A percentile compares a stretch with the other conserved stretches of the same genome.
Conservation (phyloP, 768 basidiomycete species). For the Asterophora parasitica region DNA sequence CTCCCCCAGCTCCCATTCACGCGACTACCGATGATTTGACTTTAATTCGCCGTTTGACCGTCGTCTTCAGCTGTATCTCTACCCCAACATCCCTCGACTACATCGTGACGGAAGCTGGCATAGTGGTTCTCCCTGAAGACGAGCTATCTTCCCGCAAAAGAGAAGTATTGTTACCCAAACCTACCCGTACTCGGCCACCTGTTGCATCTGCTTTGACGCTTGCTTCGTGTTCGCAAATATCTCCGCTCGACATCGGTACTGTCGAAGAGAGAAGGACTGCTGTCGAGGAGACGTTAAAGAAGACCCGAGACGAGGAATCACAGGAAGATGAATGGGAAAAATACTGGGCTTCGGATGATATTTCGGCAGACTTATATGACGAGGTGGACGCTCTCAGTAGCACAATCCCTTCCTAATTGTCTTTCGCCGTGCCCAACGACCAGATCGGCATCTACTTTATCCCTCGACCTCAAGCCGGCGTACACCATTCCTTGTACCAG, state of each 20-base stretch:
- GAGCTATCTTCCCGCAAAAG: slow-evolving; percentile 2
- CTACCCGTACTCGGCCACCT: neutral
- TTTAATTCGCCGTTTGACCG: slow-evolving; percentile 64
- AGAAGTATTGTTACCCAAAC: slow-evolving; percentile 12
- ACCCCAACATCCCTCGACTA: slow-evolving; percentile 66
- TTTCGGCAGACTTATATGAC: slow-evolving; percentile 34
- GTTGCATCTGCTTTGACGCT: neutral
- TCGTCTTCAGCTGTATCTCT: slow-evolving; percentile 71
- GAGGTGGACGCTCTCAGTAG: slow-evolving; percentile 11
- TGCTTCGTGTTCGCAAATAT: slow-evolving; percentile 8
- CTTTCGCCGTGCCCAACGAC: neutral
- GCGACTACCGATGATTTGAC: slow-evolving; percentile 33
- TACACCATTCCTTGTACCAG: slow-evolving; percentile 1
- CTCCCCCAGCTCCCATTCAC: neutral
- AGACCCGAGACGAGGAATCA: slow-evolving; percentile 20
- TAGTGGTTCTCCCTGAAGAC: slow-evolving; percentile 30
- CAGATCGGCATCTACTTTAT: neutral
- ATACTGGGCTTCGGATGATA: slow-evolving; percentile 38
- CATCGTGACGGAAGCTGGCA: slow-evolving; percentile 59
- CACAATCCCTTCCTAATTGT: neutral
- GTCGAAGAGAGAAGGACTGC: slow-evolving; percentile 16
- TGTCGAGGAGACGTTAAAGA: slow-evolving; percentile 21
- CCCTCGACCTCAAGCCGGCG: neutral
- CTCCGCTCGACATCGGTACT: slow-evolving; percentile 13
- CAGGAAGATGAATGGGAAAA: slow-evolving; percentile 45